phyloP scores from a whole-genome alignment of 441 rosid genomes.

The Arabidopsis hybrid region DNA sequence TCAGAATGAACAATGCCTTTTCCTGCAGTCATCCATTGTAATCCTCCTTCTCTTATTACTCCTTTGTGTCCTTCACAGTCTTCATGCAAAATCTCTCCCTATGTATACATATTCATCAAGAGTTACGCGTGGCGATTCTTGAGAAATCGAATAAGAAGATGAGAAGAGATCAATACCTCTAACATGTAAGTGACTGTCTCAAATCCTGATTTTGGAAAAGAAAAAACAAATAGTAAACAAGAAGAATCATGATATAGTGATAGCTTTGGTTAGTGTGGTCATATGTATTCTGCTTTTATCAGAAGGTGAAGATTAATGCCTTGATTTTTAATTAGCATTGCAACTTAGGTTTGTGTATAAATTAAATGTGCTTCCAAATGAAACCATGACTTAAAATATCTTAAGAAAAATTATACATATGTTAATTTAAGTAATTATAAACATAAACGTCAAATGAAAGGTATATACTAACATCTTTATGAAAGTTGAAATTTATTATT shows the following conservation, averaged over 20 bases:
- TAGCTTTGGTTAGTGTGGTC: too few species aligned
- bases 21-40: constrained; percentile 99
- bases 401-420: not conserved
- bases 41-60: constrained; percentile 70
- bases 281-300: not conserved
- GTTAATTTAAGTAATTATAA: not conserved
- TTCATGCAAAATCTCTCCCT: constrained; percentile 85
- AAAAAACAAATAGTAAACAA: not conserved
- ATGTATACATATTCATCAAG: not conserved
- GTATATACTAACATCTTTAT: not conserved
- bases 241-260: not conserved
- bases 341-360: not conserved
- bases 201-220: constrained; percentile 60
- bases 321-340: not conserved
- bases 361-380: not conserved
- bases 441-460: not conserved
- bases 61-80: constrained; percentile 94
- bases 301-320: not conserved
- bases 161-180: constrained; percentile 58
- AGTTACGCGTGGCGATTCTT: not conserved
- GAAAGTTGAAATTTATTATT: not conserved
- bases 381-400: not conserved
- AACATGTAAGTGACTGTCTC: constrained; percentile 96
- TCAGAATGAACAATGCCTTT: constrained; percentile 94
- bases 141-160: constrained; percentile 3